These are phyloP conservation scores for Hygrophoropsis aurantiaca DNA, from an alignment of 768 basidiomycete species.

Conservation along the genomic window DNA sequence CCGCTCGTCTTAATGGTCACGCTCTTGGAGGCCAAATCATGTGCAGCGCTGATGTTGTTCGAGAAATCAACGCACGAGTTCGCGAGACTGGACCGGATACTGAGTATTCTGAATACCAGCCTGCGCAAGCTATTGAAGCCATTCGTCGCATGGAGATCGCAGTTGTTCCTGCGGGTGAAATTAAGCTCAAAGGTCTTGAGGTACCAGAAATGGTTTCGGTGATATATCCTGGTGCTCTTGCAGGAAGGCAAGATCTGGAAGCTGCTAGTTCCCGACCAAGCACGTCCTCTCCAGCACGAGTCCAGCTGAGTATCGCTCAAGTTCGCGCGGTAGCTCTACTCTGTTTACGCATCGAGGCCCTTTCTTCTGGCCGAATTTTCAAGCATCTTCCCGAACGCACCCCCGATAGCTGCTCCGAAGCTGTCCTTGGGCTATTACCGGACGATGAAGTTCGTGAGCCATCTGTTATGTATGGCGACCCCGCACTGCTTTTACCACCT, in stretches of 20 bases:
- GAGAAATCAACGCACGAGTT: constrained; percentile 70
- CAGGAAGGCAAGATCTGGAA: constrained; percentile 65
- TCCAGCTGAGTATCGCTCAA: constrained; percentile 73
- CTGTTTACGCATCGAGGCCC: constrained; percentile 77
- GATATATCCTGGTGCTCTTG: constrained; percentile 75
- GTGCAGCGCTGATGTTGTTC: constrained; percentile 84
- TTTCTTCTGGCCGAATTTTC: constrained; percentile 64
- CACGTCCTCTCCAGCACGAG: constrained; percentile 29
- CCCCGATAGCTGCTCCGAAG: constrained; percentile 26
- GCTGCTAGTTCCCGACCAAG: constrained; percentile 23
- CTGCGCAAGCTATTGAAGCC: constrained; percentile 65
- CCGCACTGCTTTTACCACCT: constrained; percentile 62
- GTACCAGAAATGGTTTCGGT: constrained; percentile 84
- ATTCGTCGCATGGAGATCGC: constrained; percentile 70
- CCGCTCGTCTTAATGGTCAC: constrained; percentile 77
- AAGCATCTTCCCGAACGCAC: constrained; percentile 44
- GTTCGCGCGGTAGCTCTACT: constrained; percentile 71
- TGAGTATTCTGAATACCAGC: constrained; percentile 58
- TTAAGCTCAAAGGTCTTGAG: constrained; percentile 93
- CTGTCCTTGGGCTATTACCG: constrained; percentile 3
- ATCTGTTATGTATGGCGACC: constrained; percentile 55
- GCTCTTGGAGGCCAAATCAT: constrained; percentile 94
- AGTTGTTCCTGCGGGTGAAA: constrained; percentile 80
- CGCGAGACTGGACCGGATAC: constrained; percentile 55
- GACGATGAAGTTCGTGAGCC: constrained; percentile 25